Base-by-base conservation (phyloP, 202 grass and related monocot genomes). In the Bolboschoenoplectus hybrid region DNA sequence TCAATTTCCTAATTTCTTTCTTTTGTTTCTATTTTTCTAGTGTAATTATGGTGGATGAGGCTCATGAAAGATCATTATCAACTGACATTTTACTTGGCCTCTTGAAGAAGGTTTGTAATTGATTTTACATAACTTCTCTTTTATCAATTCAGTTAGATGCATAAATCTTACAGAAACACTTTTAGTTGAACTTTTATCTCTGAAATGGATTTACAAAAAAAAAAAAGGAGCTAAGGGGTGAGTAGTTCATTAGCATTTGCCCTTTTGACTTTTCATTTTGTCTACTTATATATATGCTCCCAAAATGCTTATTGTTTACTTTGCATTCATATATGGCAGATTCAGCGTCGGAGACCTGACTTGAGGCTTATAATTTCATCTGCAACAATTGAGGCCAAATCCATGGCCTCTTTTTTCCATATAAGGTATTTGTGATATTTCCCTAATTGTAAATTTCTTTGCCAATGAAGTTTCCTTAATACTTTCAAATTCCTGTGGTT, bases 331-430 rank as follows among this genome's bases (percentile, higher is more conserved):
- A 89, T 82, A 34, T 82, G 40, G 72, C 87, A 98, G 96, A 95
- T 98, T 85, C 96, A 98, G 82, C 90, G 91, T 9, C 93, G 90
- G 19, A 88, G 93, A 41, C 89, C 96, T 1, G 91, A 98, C 45
- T 89, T 98, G 45, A 89, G 91, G 47, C 65, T 95, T 10, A 89
- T 98, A 76, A 95, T 98, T 80, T 98, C 96, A 79, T 98, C 96
- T 88, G 93, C 96, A 86, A 98, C 96, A 85, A 98, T 98, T 90
- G 96, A 98, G 87, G 96, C 91, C 84, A 95, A 94, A 90, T 95
- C 96, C 41, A 98, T 98, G 96, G 90, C 93, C 80, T 83, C 87
- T 49, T 98, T 98, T 92, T 98, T 94, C 86, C 90, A 95, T 80
- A 89, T 86, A 78, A 98, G 93, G 96, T 98, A 41, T 66, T 63